Evolutionary conservation across 2,329 filamentous ascomycete genomes (phyloP).

Genomic region (Fusarium drepaniforme): DNA sequence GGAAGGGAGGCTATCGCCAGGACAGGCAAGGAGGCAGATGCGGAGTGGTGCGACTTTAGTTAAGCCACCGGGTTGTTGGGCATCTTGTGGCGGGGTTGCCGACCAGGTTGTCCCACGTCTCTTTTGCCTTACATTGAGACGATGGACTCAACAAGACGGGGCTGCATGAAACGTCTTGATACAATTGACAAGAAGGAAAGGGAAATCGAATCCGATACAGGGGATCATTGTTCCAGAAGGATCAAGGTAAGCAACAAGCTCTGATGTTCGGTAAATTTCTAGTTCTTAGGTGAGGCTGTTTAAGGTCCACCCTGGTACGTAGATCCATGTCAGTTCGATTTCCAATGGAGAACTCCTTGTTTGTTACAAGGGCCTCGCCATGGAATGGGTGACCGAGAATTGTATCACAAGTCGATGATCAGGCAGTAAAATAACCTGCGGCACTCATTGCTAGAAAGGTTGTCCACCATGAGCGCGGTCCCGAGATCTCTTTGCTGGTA

Average conservation of each 20-base stretch:
- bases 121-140: neutral
- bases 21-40: slow-evolving; percentile 31
- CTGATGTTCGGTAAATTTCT: neutral
- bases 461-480: neutral
- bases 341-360: slow-evolving; percentile 3
- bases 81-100: slow-evolving; percentile 27
- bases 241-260: neutral
- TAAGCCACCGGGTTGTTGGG: slow-evolving; percentile 28
- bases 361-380: neutral
- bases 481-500: neutral
- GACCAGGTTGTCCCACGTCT: slow-evolving; percentile 9
- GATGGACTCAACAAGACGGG: neutral
- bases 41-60: slow-evolving; percentile 32
- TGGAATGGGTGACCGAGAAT: neutral
- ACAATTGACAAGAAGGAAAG: neutral
- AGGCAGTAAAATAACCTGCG: neutral
- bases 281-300: neutral
- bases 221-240: neutral
- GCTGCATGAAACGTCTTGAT: neutral
- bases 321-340: neutral
- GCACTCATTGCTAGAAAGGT: neutral
- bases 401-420: neutral
- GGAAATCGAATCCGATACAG: neutral
- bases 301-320: slow-evolving; percentile 1
- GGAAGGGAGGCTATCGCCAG: slow-evolving; percentile 30